Conservation (phyloP, 192 early-diverging fungal species). For the Funneliformis geosporum region DNA sequence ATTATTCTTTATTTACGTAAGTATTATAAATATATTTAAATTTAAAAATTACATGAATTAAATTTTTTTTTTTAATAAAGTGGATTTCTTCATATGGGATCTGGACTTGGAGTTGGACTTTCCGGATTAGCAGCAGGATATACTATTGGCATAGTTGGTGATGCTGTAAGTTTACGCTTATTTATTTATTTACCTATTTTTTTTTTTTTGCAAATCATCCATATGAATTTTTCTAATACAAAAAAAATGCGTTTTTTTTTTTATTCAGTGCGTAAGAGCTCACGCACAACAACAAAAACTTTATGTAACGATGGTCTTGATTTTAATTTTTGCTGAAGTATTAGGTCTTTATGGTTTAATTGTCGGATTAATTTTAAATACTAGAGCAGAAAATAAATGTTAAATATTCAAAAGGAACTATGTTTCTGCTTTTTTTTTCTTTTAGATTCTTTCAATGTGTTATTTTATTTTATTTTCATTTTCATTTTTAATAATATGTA, state of each 20-base stretch:
- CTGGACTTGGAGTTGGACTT: constrained; percentile 90
- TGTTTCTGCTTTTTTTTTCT: too few relatives aligned
- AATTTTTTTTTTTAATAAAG: constrained; percentile 44
- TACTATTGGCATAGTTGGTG: constrained; percentile 96
- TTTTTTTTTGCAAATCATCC: not conserved
- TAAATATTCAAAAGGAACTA: not conserved
- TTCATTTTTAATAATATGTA: too few relatives aligned
- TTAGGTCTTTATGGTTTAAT: constrained; percentile 96
- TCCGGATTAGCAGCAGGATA: constrained; percentile 93
- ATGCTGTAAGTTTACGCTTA: constrained; percentile 60
- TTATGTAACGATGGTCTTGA: constrained; percentile 92
- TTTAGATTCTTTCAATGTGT: too few relatives aligned
- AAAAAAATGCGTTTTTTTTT: constrained; percentile 6
- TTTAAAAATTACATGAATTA: not conserved
- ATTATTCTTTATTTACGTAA: constrained; percentile 34
- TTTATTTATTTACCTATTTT: not conserved
- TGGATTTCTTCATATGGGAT: constrained; percentile 90
- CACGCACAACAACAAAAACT: constrained; percentile 88
- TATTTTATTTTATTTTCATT: too few relatives aligned
- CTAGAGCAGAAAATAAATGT: constrained; percentile 62
- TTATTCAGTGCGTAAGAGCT: constrained; percentile 70
- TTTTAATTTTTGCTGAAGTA: constrained; percentile 99
- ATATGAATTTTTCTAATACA: not conserved
- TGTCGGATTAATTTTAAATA: constrained; percentile 97
- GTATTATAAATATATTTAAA: not conserved